These are phyloP conservation scores for Colletotrichum aenigma DNA, from an alignment of 2,329 filamentous ascomycete genomes.

Conservation along the genomic window DNA sequence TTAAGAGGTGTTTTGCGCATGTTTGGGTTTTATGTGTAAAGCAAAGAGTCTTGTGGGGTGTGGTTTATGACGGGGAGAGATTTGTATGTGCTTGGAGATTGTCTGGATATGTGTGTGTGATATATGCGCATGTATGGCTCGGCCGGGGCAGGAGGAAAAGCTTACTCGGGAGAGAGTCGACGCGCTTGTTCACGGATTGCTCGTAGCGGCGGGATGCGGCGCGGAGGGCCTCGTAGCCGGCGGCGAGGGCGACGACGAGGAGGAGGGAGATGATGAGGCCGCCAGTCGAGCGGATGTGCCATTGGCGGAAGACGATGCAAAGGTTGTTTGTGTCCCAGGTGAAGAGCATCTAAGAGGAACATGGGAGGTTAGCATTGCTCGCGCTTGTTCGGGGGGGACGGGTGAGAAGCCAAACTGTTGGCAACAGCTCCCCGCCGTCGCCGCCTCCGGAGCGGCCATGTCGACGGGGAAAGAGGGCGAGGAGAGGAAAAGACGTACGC, in stretches of 20 bases:
- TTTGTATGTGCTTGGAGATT: not conserved
- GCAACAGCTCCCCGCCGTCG: not conserved
- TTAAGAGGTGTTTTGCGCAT: not conserved
- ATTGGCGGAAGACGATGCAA: slow-evolving; percentile 93
- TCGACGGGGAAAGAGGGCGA: not conserved
- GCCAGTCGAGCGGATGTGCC: slow-evolving; percentile 78
- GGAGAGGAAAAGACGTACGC: slow-evolving; percentile 58
- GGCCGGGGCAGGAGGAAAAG: not conserved
- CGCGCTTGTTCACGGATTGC: slow-evolving; percentile 49
- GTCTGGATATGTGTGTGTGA: not conserved
- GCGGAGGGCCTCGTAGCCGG: slow-evolving; percentile 92
- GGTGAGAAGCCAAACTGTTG: not conserved
- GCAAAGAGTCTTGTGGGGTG: not conserved
- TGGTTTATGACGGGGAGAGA: not conserved
- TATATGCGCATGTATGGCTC: not conserved
- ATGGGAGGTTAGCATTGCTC: slow-evolving; percentile 16
- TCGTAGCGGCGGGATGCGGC: slow-evolving; percentile 81
- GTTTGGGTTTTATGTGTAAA: not conserved
- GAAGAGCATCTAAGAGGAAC: slow-evolving; percentile 81
- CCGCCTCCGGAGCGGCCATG: not conserved
- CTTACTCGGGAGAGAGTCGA: slow-evolving; percentile 60
- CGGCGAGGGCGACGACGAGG: slow-evolving; percentile 80
- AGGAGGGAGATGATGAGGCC: slow-evolving; percentile 83
- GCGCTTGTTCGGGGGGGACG: not conserved
- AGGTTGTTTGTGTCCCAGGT: slow-evolving; percentile 94